Evolutionary conservation across 495 filamentous ascomycete species (phyloP).

Genomic region (Penicillium flavigenum): DNA sequence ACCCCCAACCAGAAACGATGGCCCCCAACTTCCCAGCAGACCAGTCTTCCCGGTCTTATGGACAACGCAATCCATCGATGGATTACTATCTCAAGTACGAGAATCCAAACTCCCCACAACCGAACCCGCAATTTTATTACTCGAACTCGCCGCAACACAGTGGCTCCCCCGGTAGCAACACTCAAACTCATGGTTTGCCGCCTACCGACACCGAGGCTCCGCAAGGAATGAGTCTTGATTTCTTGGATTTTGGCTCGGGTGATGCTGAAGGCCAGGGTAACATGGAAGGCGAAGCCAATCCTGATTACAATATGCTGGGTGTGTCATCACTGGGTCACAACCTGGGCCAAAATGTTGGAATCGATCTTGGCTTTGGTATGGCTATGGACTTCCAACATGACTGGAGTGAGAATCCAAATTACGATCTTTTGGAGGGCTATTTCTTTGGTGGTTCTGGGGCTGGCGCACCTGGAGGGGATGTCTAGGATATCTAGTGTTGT

Average conservation of each 20-base stretch:
- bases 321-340: slow-evolving; percentile 34
- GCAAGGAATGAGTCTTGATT: slow-evolving; percentile 38
- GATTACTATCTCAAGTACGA: slow-evolving; percentile 43
- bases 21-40: slow-evolving; percentile 28
- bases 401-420: slow-evolving; percentile 72
- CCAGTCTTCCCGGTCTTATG: slow-evolving; percentile 27
- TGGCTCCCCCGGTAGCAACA: slow-evolving; percentile 38
- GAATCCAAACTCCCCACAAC: slow-evolving; percentile 33
- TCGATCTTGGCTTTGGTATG: slow-evolving; percentile 74
- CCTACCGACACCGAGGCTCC: slow-evolving; percentile 31
- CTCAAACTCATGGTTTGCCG: slow-evolving; percentile 20
- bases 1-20: slow-evolving; percentile 30
- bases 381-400: slow-evolving; percentile 75
- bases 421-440: slow-evolving; percentile 88
- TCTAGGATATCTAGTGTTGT: slow-evolving; percentile 12
- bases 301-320: slow-evolving; percentile 31
- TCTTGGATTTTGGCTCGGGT: slow-evolving; percentile 40
- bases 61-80: slow-evolving; percentile 37
- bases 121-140: slow-evolving; percentile 39
- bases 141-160: slow-evolving; percentile 42
- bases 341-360: slow-evolving; percentile 48
- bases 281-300: slow-evolving; percentile 32
- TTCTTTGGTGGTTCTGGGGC: slow-evolving; percentile 69
- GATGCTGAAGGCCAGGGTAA: slow-evolving; percentile 28
- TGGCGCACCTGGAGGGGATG: slow-evolving; percentile 32